Evolutionary conservation across 2,329 filamentous ascomycete species (phyloP), one percentile per base, ranked within the genome.

Genomic region (Fusarium fujikuroi): DNA sequence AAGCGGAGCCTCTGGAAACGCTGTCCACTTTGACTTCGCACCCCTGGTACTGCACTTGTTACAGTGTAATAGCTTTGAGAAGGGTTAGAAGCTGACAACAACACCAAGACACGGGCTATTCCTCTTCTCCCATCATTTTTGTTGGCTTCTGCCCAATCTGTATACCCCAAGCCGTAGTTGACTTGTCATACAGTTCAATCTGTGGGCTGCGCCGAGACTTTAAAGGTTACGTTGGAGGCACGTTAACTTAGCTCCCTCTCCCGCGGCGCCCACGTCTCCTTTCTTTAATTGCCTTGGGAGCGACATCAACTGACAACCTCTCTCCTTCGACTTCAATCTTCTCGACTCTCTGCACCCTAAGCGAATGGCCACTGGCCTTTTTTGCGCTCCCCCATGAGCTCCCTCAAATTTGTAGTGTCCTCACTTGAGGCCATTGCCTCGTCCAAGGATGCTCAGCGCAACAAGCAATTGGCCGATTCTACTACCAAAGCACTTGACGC

Each of bases 331-430:
- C 43, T 47, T 44, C 62, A 39, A 53, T 21, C 56, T 25, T 57
- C 43, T 69, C 71, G 57, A 74, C 21, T 47, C 44, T 40, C 46
- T 50, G 9, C 50, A 57, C 57, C 60, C 56, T 63, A 70, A 63
- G 47, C 86, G 85, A 81, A 87, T 87, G 86, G 81, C 84, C 81
- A 76, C 81, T 82, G 77, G 81, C 72, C 74, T 70, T 75, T 76
- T 76, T 73, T 77, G 78, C 80, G 85, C 78, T 88, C 90, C 80
- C 92, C 90, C 77, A 92, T 97, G 86, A 97, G 92, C 88, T 98
- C 96, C 76, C 92, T 97, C 79, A 95, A 98, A 78, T 99, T 99
- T 81, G 94, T 99, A 78, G 92, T 97, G 79, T 95, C 93, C 79
- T 95, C 96, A 43, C 86, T 99, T 80, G 96, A 98, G 86, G 92